Conservation (phyloP, 2,329 filamentous ascomycete genomes). For the Alternaria sp. region DNA sequence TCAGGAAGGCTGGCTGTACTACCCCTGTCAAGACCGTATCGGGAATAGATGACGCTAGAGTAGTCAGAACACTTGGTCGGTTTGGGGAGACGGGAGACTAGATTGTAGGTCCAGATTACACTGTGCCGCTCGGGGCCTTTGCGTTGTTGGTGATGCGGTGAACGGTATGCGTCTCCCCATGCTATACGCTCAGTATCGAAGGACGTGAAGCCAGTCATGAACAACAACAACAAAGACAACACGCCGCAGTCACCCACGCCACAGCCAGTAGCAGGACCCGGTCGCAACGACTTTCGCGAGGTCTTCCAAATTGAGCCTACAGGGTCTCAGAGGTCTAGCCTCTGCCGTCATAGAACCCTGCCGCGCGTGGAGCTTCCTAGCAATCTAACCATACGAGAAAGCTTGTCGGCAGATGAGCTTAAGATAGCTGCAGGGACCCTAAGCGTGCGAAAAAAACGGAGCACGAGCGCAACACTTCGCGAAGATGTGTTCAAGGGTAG, state of each 20-base stretch:
- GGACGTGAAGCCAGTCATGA: neutral
- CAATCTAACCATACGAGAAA: slow-evolving; percentile 12
- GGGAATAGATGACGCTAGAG: neutral
- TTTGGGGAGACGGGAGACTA: neutral
- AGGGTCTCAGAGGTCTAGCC: neutral
- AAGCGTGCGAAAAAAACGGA: neutral
- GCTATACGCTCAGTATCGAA: neutral
- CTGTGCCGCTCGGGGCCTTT: neutral
- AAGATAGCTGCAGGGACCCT: neutral
- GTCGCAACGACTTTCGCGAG: neutral
- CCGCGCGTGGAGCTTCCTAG: slow-evolving; percentile 1
- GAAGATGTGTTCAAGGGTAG: neutral
- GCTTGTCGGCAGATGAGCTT: slow-evolving; percentile 15
- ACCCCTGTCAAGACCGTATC: slow-evolving; percentile 4
- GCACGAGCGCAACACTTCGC: neutral
- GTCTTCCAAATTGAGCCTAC: neutral
- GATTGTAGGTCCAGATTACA: neutral
- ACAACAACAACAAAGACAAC: neutral
- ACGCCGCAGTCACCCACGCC: neutral
- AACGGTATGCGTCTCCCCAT: neutral
- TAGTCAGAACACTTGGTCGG: neutral
- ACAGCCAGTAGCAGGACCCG: neutral
- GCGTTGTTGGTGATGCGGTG: neutral
- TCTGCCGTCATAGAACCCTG: neutral
- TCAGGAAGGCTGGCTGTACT: neutral